These are phyloP conservation scores for Eragrostis tef DNA, from an alignment of 202 grass and related monocot genomes.

Conservation along the genomic window DNA sequence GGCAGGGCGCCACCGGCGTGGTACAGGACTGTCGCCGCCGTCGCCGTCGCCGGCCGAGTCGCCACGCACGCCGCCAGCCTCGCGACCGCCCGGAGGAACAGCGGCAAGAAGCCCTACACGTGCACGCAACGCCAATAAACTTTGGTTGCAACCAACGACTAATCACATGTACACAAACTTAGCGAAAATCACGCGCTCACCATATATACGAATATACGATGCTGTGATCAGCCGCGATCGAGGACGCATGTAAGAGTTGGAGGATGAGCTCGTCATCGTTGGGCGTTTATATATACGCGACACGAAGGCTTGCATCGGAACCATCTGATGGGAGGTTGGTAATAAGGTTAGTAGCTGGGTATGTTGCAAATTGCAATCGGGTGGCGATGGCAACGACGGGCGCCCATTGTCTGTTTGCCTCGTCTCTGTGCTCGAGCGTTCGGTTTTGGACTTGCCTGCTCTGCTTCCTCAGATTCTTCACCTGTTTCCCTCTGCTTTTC, in stretches of 20 bases:
- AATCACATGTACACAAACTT: background rate
- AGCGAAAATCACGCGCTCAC: background rate
- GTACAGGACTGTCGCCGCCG: constrained; percentile 65
- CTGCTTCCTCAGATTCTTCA: constrained; percentile 3
- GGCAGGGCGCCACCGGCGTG: constrained; percentile 69
- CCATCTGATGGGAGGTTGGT: constrained; percentile 10
- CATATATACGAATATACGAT: background rate
- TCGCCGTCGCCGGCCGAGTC: constrained; percentile 42
- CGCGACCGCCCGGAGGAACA: constrained; percentile 59
- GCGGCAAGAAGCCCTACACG: constrained; percentile 51
- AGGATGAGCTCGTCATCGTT: background rate
- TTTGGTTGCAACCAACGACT: too few species aligned
- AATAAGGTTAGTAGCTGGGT: background rate
- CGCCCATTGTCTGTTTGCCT: background rate
- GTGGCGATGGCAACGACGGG: constrained; percentile 49
- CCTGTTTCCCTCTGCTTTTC: background rate
- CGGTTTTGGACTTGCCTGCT: constrained; percentile 16
- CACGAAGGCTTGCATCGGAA: background rate
- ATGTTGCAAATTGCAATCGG: background rate
- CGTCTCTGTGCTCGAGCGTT: background rate
- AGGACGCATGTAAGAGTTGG: background rate
- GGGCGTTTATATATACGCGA: background rate
- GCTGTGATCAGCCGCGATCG: background rate
- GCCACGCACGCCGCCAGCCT: constrained; percentile 57
- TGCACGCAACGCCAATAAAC: background rate